Conservation (phyloP, 345 rosid species). For the Abelmoschus esculentus region DNA sequence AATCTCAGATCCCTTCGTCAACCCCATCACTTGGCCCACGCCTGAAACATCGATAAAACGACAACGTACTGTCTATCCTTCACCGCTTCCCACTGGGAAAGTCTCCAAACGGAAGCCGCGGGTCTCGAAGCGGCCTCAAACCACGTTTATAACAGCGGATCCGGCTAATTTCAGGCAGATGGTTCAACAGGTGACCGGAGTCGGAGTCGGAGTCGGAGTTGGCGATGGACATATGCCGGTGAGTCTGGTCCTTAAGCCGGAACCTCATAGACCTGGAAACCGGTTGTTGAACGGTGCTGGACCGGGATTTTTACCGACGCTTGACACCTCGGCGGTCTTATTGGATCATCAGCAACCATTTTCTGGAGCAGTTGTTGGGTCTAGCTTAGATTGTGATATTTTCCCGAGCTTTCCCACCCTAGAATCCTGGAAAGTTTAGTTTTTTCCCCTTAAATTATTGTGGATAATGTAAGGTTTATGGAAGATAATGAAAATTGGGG, state of each 20-base stretch:
- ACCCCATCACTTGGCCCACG: not conserved
- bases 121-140: conserved; percentile 43
- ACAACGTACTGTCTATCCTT: conserved; percentile 4
- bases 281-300: conserved; percentile 8
- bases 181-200: conserved; percentile 83
- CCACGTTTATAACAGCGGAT: conserved; percentile 60
- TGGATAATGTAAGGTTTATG: not conserved
- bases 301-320: conserved; percentile 40
- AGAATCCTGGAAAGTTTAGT: conserved; percentile 69
- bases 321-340: conserved; percentile 48
- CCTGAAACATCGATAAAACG: conserved; percentile 18
- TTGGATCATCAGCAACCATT: conserved; percentile 34
- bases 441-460: not conserved
- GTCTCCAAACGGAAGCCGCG: conserved; percentile 54
- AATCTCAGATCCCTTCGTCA: not conserved
- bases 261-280: conserved; percentile 36
- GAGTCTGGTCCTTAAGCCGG: conserved; percentile 46
- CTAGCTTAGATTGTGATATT: conserved; percentile 29
- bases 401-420: conserved; percentile 60
- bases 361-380: conserved; percentile 3
- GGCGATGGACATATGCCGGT: conserved; percentile 14
- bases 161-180: conserved; percentile 66
- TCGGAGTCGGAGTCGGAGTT: conserved; percentile 39
- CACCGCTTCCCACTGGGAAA: conserved; percentile 17
- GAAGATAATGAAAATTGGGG: not conserved